A percentile compares a stretch with the other conserved stretches of the same genome.
Conservation (phyloP, 306 rosid species). For the Rubus parviflorus region DNA sequence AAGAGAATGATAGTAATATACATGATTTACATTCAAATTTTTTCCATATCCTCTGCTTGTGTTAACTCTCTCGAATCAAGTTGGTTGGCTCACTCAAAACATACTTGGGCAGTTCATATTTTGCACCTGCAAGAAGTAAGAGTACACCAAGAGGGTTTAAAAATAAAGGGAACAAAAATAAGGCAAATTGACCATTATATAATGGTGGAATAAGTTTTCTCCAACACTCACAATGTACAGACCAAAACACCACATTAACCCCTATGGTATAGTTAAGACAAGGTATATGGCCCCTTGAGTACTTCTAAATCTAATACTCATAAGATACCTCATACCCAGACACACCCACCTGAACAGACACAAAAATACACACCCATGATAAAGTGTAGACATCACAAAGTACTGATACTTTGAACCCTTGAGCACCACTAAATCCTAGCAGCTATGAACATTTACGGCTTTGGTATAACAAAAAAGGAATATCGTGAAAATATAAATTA, state of each 20-base stretch:
- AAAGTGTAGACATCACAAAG: neutral
- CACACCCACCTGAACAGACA: neutral
- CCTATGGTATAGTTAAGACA: neutral
- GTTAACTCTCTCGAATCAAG: conserved; percentile 71
- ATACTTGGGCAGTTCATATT: conserved; percentile 93
- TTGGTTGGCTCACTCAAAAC: conserved; percentile 99
- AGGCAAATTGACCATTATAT: conserved; percentile 14
- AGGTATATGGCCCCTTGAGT: neutral
- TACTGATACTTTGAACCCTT: neutral
- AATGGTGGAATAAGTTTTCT: neutral
- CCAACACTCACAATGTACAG: neutral
- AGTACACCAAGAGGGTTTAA: neutral
- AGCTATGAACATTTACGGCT: neutral
- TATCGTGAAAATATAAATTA: conserved; percentile 18
- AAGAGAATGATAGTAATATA: conserved; percentile 62
- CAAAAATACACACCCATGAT: neutral
- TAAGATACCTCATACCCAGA: neutral
- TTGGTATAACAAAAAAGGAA: neutral
- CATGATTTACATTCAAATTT: conserved; percentile 72
- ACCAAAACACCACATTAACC: neutral
- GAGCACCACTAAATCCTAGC: neutral
- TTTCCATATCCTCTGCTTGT: conserved; percentile 31
- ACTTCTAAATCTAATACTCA: neutral
- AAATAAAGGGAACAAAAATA: conserved; percentile 14
- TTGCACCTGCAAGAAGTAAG: conserved; percentile 65